A percentile compares a stretch with the other conserved stretches of the same genome.
These are phyloP conservation scores for Rutstroemia sydowiana DNA, from an alignment of 2,329 filamentous ascomycete genomes.

Conservation along the genomic window DNA sequence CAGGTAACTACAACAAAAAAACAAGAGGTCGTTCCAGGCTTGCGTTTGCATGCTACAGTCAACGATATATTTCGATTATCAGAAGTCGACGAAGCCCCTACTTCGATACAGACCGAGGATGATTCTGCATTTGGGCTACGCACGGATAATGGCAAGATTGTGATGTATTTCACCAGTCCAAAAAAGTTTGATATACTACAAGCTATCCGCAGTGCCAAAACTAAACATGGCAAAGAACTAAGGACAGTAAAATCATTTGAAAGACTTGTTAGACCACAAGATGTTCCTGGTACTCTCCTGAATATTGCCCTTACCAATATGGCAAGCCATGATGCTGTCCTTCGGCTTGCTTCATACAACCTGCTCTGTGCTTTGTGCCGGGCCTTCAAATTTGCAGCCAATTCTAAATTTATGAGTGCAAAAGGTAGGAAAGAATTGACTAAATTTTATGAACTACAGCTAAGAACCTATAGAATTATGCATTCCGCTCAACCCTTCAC, in stretches of 20 bases:
- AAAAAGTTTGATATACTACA: slow-evolving; percentile 57
- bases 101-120: slow-evolving; percentile 57
- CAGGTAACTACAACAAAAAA: slow-evolving; percentile 63
- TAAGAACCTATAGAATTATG: slow-evolving; percentile 44
- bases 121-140: slow-evolving; percentile 60
- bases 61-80: slow-evolving; percentile 64
- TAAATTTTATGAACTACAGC: background rate
- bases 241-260: slow-evolving; percentile 55
- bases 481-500: slow-evolving; percentile 54
- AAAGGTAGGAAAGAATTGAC: slow-evolving; percentile 40
- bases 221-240: slow-evolving; percentile 57
- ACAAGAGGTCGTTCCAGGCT: slow-evolving; percentile 57
- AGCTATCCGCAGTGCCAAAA: slow-evolving; percentile 55
- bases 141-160: slow-evolving; percentile 61
- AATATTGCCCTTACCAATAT: slow-evolving; percentile 62
- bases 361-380: slow-evolving; percentile 58
- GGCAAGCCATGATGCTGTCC: slow-evolving; percentile 50
- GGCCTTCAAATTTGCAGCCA: slow-evolving; percentile 59
- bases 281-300: slow-evolving; percentile 61
- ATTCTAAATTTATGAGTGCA: slow-evolving; percentile 53
- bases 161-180: slow-evolving; percentile 65
- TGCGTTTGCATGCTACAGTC: slow-evolving; percentile 54
- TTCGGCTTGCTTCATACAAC: slow-evolving; percentile 61
- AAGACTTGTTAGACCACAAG: slow-evolving; percentile 59
- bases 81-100: slow-evolving; percentile 60